Base-by-base conservation (phyloP, 371 early-diverging fungal species). In the Basidiobolus heterosporus region DNA sequence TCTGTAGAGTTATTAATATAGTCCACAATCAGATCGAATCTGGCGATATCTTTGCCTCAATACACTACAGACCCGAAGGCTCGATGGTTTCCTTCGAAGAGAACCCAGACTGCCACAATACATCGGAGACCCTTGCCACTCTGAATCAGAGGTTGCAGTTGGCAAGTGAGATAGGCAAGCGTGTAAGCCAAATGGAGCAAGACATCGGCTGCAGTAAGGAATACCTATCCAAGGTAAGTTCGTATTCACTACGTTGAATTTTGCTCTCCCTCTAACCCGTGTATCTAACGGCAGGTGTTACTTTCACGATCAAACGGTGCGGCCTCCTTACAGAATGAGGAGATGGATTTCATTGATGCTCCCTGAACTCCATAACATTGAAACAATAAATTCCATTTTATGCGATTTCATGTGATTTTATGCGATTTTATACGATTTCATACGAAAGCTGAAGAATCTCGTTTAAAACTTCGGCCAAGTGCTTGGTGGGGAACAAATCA, bases 61-160 rank as follows among this genome's bases (percentile, higher is more conserved):
- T 84, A 35, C 65, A 64, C 19, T 57, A 62, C 44, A 59, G 58
- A 50, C 64, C 61, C 36, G 65, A 63, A 18, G 67, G 64, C 16
- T 78, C 80, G 35, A 82, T 83, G 80, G 82, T 86, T 15, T 72
- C 70, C 20, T 86, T 86, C 62, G 55, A 69, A 16, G 78, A 81
- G 36, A 53, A 64, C 21, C 54, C 67, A 1, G 62, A 69, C 35
- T 50, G 56, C 14, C 69, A 61, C 38, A 60, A 69, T 24, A 62
- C 57, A 21, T 48, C 52, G 14, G 45, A 36, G 11, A 74, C 71
- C 4, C 57, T 64, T 45, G 44, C 50, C 21, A 46, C 38, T 37
- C 50, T 82, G 39, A 69, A 76, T 24, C 49, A 59, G 1, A 65
- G 64, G 18, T 70, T 81, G 21, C 49, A 59, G 18, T 55, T 57